phyloP scores from a whole-genome alignment of 306 rosid genomes.

The Notholithocarpus densiflorus region DNA sequence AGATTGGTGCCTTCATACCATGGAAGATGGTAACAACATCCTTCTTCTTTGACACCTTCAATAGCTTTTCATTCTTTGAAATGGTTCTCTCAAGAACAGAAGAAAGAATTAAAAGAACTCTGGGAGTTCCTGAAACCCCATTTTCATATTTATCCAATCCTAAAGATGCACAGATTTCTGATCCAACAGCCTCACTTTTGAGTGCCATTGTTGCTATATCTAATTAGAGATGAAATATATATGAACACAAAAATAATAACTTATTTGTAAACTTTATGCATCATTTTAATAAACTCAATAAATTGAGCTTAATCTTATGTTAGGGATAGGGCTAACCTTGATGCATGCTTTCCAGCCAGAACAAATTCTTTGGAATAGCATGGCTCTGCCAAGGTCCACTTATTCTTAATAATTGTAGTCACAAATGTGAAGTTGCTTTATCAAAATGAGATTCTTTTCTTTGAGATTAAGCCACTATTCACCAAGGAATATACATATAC shows the following conservation, averaged over 20 bases:
- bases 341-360: background rate
- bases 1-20: constrained; percentile 45
- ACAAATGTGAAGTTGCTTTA: constrained; percentile 14
- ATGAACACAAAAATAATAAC: background rate
- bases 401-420: background rate
- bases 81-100: constrained; percentile 43
- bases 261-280: too few relatives aligned
- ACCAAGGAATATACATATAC: constrained; percentile 12
- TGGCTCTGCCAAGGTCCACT: background rate
- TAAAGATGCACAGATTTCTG: constrained; percentile 24
- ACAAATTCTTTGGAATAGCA: background rate
- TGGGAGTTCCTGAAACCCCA: constrained; percentile 21
- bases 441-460: constrained; percentile 49
- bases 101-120: constrained; percentile 29
- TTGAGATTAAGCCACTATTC: constrained; percentile 29
- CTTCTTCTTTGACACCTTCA: constrained; percentile 19
- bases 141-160: constrained; percentile 24
- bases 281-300: too few relatives aligned
- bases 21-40: constrained; percentile 49
- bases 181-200: constrained; percentile 1
- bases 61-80: constrained; percentile 38
- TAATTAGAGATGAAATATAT: constrained; percentile 1
- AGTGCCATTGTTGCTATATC: constrained; percentile 22
- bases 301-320: too few relatives aligned
- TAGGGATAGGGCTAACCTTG: background rate